Evolutionary conservation across 83 land plant species (phyloP), one percentile per base, ranked within the genome.

Genomic region (Thuja plicata): DNA sequence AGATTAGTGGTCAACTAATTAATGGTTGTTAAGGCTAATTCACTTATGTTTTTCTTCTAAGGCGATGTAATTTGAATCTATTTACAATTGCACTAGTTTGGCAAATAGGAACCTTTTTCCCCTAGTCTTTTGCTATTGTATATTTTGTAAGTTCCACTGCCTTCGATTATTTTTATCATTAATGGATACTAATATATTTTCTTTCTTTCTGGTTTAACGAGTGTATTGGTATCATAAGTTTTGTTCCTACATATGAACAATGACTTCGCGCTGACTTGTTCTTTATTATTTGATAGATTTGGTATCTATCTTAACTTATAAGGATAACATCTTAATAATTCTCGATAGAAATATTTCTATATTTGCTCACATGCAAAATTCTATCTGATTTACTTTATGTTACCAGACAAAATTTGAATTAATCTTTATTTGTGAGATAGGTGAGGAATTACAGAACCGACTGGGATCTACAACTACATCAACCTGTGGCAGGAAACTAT

Each of bases 401-500:
- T n/a, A 82, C 6, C 0, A n/a, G 5, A 12, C 17, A 43, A 43
- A 5, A n/a, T 0, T n/a, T 82, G 52, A 76, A 80, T 19, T 32
- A 12, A 43, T 86, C 17, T 62, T 35, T 17, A n/a, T 76, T 50
- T 89, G 74, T 16, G 79, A 41, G 84, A 41, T 90, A 98, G 99
- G 92, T 97, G 55, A 90, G 99, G 85, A 93, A 98, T 89, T 94
- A 93, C 87, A 94, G 99, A 87, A 71, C 88, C 37, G 99, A 97
- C 83, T 98, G 99, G 99, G 48, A 89, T 54, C 93, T 97, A 19
- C 46, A 92, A 76, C 95, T 98, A 54, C 92, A 88, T 88, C 95
- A 98, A 89, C 98, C 96, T 16, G 89, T 95, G 48, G 96, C 99
- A 34, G 99, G 99, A 54, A 98, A 98, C 86, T 98, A 98, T 54